phyloP scores from a whole-genome alignment of 1,284 basidiomycete species.

The Porogramme epimiltina region DNA sequence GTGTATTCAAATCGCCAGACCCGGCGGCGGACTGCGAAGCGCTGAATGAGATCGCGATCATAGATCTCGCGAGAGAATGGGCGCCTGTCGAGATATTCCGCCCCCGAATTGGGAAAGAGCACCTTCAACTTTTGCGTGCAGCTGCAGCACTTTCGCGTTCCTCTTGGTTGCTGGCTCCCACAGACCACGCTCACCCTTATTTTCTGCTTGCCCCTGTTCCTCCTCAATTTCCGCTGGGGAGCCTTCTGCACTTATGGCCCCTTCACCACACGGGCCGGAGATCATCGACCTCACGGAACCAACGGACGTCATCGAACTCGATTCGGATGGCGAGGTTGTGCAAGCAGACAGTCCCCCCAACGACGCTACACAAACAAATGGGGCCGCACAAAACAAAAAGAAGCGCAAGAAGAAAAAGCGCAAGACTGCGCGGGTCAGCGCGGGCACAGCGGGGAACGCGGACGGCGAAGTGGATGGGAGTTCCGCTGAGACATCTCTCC shows the following conservation, averaged over 20 bases:
- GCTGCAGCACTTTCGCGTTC: background rate
- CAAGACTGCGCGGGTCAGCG: slow-evolving; percentile 5
- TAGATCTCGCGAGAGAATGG: no score
- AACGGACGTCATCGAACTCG: slow-evolving; percentile 27
- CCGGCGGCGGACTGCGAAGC: no score
- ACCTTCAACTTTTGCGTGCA: background rate
- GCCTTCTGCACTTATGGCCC: background rate
- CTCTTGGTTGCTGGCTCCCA: no score
- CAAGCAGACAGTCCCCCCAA: background rate
- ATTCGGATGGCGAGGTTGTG: slow-evolving; percentile 26
- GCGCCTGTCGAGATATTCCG: no score
- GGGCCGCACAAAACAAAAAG: slow-evolving; percentile 11
- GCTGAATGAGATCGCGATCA: no score
- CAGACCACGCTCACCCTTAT: no score
- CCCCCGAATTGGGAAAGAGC: background rate
- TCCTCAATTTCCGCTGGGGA: no score
- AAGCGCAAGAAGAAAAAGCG: slow-evolving; percentile 23
- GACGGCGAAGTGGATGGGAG: slow-evolving; percentile 19
- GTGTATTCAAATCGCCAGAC: no score
- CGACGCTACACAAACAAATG: background rate
- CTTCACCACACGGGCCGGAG: slow-evolving; percentile 13
- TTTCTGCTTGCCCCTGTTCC: background rate
- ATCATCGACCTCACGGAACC: slow-evolving; percentile 39
- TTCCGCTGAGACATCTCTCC: slow-evolving; percentile 14
- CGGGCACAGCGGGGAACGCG: background rate